These are phyloP conservation scores for Wickerhamomyces hampshirensis DNA, from an alignment of 805 yeast genomes.

Conservation along the genomic window DNA sequence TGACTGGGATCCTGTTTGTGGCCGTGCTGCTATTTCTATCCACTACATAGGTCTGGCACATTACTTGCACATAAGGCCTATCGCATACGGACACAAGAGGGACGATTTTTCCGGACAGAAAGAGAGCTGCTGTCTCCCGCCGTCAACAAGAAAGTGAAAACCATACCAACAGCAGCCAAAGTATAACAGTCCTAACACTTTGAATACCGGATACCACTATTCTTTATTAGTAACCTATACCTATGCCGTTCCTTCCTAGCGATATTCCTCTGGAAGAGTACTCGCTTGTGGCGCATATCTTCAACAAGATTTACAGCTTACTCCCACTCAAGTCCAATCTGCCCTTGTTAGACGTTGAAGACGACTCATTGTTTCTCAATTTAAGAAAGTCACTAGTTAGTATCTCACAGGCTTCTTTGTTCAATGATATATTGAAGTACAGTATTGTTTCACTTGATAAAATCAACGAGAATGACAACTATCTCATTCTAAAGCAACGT, in stretches of 20 bases:
- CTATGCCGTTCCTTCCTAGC: slow-evolving; percentile 8
- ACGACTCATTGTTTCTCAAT: slow-evolving; percentile 30
- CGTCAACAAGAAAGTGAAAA: no score
- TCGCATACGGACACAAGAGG: no score
- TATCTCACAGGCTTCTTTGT: slow-evolving; percentile 24
- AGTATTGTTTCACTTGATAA: slow-evolving; percentile 23
- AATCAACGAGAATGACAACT: slow-evolving; percentile 25
- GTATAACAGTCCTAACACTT: no score
- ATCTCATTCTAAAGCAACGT: slow-evolving; percentile 25
- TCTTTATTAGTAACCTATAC: no score
- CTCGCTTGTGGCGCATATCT: slow-evolving; percentile 32
- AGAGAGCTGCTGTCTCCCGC: no score
- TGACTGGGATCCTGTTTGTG: no score
- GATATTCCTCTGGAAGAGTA: slow-evolving; percentile 8
- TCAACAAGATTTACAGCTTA: slow-evolving; percentile 27
- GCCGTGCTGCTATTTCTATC: no score
- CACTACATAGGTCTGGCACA: no score
- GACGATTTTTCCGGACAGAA: no score
- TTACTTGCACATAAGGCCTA: no score
- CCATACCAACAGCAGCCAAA: no score
- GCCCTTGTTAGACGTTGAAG: slow-evolving; percentile 32
- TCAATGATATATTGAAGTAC: slow-evolving; percentile 28
- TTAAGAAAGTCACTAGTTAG: slow-evolving; percentile 30
- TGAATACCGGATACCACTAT: no score
- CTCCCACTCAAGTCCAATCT: slow-evolving; percentile 35